Evolutionary conservation across 192 early-diverging fungal species (phyloP).

Genomic region (Rhizophlyctis rosea): DNA sequence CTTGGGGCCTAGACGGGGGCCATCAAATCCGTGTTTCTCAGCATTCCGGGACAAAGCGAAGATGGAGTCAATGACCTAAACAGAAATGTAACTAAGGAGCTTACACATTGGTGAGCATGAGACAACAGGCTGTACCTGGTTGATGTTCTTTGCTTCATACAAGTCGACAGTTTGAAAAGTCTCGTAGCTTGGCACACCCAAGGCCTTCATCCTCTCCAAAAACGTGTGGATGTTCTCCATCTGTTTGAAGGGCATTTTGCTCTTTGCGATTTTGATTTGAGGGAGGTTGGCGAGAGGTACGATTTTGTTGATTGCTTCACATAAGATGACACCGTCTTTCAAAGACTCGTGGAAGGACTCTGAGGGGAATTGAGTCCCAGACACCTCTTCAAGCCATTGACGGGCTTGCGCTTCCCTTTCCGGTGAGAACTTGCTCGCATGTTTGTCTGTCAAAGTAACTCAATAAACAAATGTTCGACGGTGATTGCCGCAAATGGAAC

Average conservation of each 20-base stretch:
- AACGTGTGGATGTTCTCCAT: conserved; percentile 42
- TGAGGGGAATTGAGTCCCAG: conserved; percentile 44
- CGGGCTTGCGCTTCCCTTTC: conserved; percentile 39
- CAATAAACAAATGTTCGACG: too few species aligned
- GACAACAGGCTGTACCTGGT: too few species aligned
- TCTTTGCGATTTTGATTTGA: conserved; percentile 28
- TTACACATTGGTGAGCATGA: too few species aligned
- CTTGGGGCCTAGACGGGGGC: conserved; percentile 57
- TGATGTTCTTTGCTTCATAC: conserved; percentile 69
- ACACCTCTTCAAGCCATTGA: conserved; percentile 54
- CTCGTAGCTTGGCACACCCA: conserved; percentile 64
- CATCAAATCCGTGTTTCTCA: conserved; percentile 47
- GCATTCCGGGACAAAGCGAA: conserved; percentile 68
- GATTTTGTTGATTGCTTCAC: conserved; percentile 43
- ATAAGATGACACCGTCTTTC: conserved; percentile 66
- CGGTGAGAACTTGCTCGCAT: conserved; percentile 32
- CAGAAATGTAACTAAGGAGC: neutral
- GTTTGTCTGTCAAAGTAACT: too few species aligned
- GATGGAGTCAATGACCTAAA: conserved; percentile 55
- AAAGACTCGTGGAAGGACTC: conserved; percentile 56
- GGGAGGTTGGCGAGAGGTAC: neutral
- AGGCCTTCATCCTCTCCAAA: conserved; percentile 17
- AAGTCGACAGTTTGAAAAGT: conserved; percentile 73
- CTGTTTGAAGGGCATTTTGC: conserved; percentile 39
- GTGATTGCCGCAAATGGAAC: too few species aligned